A percentile compares a stretch with the other conserved stretches of the same genome.
Evolutionary conservation across 2,329 filamentous ascomycete genomes (phyloP).

Genomic region (Parastagonospora nodorum): DNA sequence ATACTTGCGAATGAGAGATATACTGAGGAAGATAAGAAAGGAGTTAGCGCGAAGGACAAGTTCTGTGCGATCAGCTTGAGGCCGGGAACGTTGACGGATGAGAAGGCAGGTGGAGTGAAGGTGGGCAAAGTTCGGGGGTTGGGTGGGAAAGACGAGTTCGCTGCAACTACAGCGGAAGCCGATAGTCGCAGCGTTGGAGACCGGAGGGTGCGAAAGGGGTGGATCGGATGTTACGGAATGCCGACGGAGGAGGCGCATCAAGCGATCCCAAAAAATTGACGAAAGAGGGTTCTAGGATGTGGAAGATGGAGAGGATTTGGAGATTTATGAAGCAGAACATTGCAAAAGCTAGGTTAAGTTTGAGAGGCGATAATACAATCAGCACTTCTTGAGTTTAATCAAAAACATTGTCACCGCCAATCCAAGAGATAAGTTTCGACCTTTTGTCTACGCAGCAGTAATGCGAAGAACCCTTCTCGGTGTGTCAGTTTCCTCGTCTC

Average conservation of each 20-base stretch:
- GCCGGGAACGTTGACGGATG: slow-evolving; percentile 56
- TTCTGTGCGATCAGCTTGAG: slow-evolving; percentile 59
- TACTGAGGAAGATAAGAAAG: slow-evolving; percentile 34
- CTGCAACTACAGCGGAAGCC: slow-evolving; percentile 59
- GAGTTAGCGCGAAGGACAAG: slow-evolving; percentile 28
- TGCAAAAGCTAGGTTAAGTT: too few species aligned
- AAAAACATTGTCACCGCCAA: too few species aligned
- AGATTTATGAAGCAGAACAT: slow-evolving; percentile 45
- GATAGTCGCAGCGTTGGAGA: slow-evolving; percentile 55
- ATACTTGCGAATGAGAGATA: slow-evolving; percentile 45
- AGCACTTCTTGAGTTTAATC: too few species aligned
- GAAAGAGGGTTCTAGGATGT: slow-evolving; percentile 53
- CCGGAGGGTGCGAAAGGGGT: slow-evolving; percentile 56
- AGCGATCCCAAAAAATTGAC: slow-evolving; percentile 55
- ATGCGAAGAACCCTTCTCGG: too few species aligned
- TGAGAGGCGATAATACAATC: too few species aligned
- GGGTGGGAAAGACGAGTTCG: slow-evolving; percentile 52
- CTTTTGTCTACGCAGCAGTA: too few species aligned
- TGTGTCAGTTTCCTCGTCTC: too few species aligned
- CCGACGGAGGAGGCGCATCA: slow-evolving; percentile 53
- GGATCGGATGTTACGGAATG: slow-evolving; percentile 61
- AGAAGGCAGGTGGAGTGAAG: slow-evolving; percentile 54
- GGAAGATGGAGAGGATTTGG: slow-evolving; percentile 57
- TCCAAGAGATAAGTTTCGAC: too few species aligned
- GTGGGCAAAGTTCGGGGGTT: slow-evolving; percentile 53